Conservation (phyloP, 257 asterid genomes). For the Apocynum venetum region DNA sequence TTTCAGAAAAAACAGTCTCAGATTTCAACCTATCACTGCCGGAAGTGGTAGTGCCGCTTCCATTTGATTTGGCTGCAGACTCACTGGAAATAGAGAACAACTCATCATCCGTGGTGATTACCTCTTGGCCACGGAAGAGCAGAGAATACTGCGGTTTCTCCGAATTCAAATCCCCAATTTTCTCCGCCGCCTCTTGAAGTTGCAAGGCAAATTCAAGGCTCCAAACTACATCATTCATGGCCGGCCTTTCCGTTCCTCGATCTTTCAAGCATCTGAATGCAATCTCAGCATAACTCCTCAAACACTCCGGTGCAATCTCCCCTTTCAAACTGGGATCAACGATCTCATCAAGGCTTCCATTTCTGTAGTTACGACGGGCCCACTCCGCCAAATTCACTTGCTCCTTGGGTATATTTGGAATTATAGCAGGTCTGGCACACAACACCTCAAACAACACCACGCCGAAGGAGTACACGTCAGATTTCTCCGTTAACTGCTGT, state of each 20-base stretch:
- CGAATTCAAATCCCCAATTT: slow-evolving; percentile 5
- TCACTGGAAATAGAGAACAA: slow-evolving; percentile 24
- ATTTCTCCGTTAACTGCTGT: slow-evolving; percentile 55
- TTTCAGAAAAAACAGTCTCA: slow-evolving; percentile 37
- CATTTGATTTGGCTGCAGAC: background rate
- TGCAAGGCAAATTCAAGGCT: slow-evolving; percentile 56
- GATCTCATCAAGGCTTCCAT: slow-evolving; percentile 39
- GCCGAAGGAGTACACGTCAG: slow-evolving; percentile 71
- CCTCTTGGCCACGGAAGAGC: background rate
- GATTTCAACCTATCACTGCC: slow-evolving; percentile 16
- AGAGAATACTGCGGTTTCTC: slow-evolving; percentile 13
- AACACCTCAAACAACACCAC: slow-evolving; percentile 58
- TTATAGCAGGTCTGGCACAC: slow-evolving; percentile 44
- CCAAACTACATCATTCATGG: slow-evolving; percentile 62
- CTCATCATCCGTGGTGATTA: slow-evolving; percentile 25
- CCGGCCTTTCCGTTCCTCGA: slow-evolving; percentile 44
- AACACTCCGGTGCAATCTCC: slow-evolving; percentile 47
- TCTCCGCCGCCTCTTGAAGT: slow-evolving; percentile 48
- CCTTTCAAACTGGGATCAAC: slow-evolving; percentile 42
- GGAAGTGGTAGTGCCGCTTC: background rate
- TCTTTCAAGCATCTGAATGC: slow-evolving; percentile 46
- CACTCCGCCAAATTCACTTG: slow-evolving; percentile 51
- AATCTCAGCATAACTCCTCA: slow-evolving; percentile 37
- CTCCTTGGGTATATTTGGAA: slow-evolving; percentile 25
- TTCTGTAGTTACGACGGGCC: slow-evolving; percentile 35